Conservation (phyloP, 2,329 filamentous ascomycete genomes). For the Phialemoniopsis sp. region DNA sequence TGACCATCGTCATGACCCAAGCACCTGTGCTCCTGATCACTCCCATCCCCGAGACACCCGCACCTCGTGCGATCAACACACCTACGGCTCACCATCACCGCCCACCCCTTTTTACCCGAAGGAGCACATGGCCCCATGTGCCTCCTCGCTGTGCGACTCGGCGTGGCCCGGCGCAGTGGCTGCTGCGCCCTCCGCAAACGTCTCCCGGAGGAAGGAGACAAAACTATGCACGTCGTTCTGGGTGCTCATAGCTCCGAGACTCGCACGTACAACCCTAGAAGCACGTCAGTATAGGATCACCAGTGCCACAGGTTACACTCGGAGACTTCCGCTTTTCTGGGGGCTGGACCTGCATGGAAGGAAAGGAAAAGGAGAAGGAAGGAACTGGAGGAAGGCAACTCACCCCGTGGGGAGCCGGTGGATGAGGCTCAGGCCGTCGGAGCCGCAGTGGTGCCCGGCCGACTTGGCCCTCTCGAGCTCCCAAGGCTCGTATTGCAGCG, state of each 20-base stretch:
- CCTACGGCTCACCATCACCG: neutral
- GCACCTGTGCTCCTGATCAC: too few species aligned
- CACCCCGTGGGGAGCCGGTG: constrained; percentile 50
- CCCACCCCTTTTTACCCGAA: neutral
- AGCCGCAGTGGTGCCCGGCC: constrained; percentile 53
- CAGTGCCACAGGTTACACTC: neutral
- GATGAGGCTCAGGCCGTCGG: constrained; percentile 47
- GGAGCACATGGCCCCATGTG: constrained; percentile 3
- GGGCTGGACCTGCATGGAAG: constrained; percentile 2
- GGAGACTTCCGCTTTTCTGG: too few species aligned
- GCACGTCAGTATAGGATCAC: neutral
- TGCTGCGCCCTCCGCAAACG: constrained; percentile 22
- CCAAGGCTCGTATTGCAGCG: constrained; percentile 44
- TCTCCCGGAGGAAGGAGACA: constrained; percentile 37
- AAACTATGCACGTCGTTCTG: constrained; percentile 47
- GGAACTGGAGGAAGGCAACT: constrained; percentile 8
- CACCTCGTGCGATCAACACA: too few species aligned
- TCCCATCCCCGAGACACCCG: too few species aligned
- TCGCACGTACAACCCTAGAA: constrained; percentile 53
- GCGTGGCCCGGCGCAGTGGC: neutral
- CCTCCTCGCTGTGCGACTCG: neutral
- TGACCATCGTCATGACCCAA: too few species aligned
- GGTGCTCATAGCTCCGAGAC: constrained; percentile 59
- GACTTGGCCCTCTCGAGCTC: constrained; percentile 52
- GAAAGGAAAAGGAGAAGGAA: constrained; percentile 3